Percentiles rank a stretch among this genome's conserved stretches.
These are phyloP conservation scores for Kockovaella imperatae DNA, from an alignment of 768 basidiomycete species.

Conservation along the genomic window DNA sequence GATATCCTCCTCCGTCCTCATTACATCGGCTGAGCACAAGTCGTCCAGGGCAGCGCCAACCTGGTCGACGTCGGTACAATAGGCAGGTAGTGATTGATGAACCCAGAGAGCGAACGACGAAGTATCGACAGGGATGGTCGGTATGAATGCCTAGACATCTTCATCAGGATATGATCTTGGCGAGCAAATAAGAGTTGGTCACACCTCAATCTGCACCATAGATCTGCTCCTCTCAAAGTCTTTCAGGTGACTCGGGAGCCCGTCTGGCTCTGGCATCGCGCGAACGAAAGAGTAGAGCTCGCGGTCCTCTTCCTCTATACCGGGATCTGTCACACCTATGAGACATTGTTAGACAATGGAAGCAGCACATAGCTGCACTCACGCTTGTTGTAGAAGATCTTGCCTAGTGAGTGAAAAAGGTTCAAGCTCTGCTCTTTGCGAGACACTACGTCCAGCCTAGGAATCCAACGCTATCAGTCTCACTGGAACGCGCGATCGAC, in stretches of 20 bases:
- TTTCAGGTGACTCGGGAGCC: conserved; percentile 56
- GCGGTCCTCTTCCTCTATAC: conserved; percentile 60
- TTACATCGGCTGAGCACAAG: conserved; percentile 38
- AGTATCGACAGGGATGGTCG: conserved; percentile 65
- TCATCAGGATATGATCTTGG: conserved; percentile 1
- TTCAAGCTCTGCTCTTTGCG: conserved; percentile 75
- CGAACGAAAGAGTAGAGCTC: conserved; percentile 58
- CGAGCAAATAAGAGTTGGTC: conserved; percentile 50
- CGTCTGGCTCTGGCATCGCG: conserved; percentile 48
- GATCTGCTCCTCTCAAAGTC: conserved; percentile 61
- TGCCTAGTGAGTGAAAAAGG: conserved; percentile 87
- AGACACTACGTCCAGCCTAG: conserved; percentile 63
- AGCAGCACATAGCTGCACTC: conserved; percentile 25
- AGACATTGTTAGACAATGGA: not conserved
- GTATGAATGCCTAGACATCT: conserved; percentile 19
- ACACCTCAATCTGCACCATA: conserved; percentile 68
- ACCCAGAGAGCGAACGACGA: conserved; percentile 81
- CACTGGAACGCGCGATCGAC: not conserved
- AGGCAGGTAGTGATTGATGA: conserved; percentile 88
- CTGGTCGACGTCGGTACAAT: conserved; percentile 69
- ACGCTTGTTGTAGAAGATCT: conserved; percentile 94
- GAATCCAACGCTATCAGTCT: not conserved
- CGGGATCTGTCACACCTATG: conserved; percentile 36
- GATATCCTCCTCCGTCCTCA: conserved; percentile 45
- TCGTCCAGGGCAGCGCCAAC: conserved; percentile 26